Percentiles rank a stretch among this genome's conserved stretches.
These are phyloP conservation scores for Cercospora zeina DNA, from an alignment of 2,329 filamentous ascomycete species.

Conservation along the genomic window DNA sequence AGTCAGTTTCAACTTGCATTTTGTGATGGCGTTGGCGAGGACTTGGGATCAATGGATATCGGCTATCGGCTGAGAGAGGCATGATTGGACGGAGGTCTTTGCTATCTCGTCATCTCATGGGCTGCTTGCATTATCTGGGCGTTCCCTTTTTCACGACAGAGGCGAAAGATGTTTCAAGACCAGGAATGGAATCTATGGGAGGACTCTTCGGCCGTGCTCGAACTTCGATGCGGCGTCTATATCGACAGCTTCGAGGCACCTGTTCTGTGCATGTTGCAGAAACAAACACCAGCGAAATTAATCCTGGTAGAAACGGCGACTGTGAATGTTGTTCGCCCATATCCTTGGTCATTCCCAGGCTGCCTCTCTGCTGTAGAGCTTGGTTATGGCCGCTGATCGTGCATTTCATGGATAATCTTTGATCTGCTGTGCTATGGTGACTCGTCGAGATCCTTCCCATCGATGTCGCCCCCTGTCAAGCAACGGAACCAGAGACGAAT, in stretches of 20 bases:
- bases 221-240: background rate
- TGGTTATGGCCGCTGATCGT: too few relatives aligned
- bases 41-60: background rate
- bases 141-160: constrained; percentile 5
- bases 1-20: background rate
- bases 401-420: too few relatives aligned
- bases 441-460: too few relatives aligned
- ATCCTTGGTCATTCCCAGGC: background rate
- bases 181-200: constrained; percentile 10
- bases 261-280: background rate
- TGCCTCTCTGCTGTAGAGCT: background rate
- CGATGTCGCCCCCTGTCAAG: too few relatives aligned
- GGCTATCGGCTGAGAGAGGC: background rate
- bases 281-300: background rate
- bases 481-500: background rate
- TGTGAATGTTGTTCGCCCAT: background rate
- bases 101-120: background rate
- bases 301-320: background rate
- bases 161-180: constrained; percentile 15
- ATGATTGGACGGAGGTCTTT: background rate
- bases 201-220: background rate
- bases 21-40: background rate
- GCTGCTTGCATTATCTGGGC: constrained; percentile 16
- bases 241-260: background rate
- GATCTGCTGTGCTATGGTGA: too few relatives aligned